Conservation (phyloP, 2,329 filamentous ascomycete genomes). For the Drechslera avenae region DNA sequence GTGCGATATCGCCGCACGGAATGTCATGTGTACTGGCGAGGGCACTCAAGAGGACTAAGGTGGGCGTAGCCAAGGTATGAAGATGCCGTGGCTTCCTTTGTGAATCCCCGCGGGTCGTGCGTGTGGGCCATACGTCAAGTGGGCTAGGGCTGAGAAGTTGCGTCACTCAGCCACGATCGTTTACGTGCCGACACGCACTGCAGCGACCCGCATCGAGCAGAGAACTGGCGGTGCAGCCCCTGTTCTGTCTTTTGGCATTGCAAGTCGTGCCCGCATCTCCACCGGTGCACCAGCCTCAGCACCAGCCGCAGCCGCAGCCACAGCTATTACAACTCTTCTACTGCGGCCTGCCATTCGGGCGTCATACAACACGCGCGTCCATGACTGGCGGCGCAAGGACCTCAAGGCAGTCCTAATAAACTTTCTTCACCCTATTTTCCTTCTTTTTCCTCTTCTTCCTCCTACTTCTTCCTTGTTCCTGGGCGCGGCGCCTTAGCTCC, state of each 20-base stretch:
- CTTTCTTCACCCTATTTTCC: slow-evolving; percentile 5
- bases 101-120: slow-evolving; percentile 3
- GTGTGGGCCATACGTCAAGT: slow-evolving; percentile 9
- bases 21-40: no score
- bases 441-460: no score
- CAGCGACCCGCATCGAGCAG: slow-evolving; percentile 17
- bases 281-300: slow-evolving; percentile 16
- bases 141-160: slow-evolving; percentile 27
- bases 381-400: slow-evolving; percentile 12
- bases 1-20: no score
- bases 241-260: slow-evolving; percentile 12
- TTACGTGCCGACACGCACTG: slow-evolving; percentile 25
- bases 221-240: slow-evolving; percentile 17
- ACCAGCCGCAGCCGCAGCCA: slow-evolving; percentile 33
- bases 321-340: slow-evolving; percentile 7
- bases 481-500: slow-evolving; percentile 12
- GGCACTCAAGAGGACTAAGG: neutral
- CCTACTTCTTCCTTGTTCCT: slow-evolving; percentile 8
- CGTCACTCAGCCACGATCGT: slow-evolving; percentile 29
- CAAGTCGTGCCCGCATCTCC: slow-evolving; percentile 13
- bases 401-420: slow-evolving; percentile 4
- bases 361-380: slow-evolving; percentile 39
- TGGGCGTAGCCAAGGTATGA: slow-evolving; percentile 15
- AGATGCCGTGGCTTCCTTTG: slow-evolving; percentile 22
- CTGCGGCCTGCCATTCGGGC: slow-evolving; percentile 20